These are phyloP conservation scores for Falciphora oryzae DNA, from an alignment of 2,329 filamentous ascomycete genomes.

Conservation along the genomic window DNA sequence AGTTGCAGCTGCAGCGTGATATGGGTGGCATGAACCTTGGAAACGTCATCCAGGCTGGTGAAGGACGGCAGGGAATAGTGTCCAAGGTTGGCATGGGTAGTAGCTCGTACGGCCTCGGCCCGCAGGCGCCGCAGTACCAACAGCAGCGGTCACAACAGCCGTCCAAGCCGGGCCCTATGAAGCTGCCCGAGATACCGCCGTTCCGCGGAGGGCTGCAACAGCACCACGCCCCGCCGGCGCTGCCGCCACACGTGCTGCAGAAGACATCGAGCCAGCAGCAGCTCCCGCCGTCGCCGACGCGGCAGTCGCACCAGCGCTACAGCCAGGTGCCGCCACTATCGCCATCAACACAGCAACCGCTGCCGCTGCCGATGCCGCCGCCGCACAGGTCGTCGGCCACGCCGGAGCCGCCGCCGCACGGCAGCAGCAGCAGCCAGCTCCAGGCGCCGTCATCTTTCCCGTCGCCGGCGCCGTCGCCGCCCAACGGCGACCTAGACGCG, in stretches of 20 bases:
- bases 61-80: slow-evolving; percentile 16
- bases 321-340: slow-evolving; percentile 15
- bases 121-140: slow-evolving; percentile 14
- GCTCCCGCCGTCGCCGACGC: slow-evolving; percentile 6
- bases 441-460: slow-evolving; percentile 42
- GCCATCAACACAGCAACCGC: slow-evolving; percentile 18
- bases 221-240: slow-evolving; percentile 10
- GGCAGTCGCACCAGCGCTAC: slow-evolving; percentile 12
- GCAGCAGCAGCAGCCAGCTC: slow-evolving; percentile 10
- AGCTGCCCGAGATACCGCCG: slow-evolving; percentile 49
- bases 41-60: slow-evolving; percentile 4
- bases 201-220: slow-evolving; percentile 33
- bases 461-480: slow-evolving; percentile 48
- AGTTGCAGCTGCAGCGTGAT: slow-evolving; percentile 59
- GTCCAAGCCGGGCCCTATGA: slow-evolving; percentile 35
- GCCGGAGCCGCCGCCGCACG: slow-evolving; percentile 4
- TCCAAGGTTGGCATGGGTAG: slow-evolving; percentile 22
- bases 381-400: slow-evolving; percentile 17
- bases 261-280: slow-evolving; percentile 9
- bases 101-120: slow-evolving; percentile 2
- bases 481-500: slow-evolving; percentile 71
- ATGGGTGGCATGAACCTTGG: slow-evolving; percentile 51
- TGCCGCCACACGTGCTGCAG: slow-evolving; percentile 18
- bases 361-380: slow-evolving; percentile 16
- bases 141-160: slow-evolving; percentile 29